Evolutionary conservation across 352 stramenopile species (phyloP), one percentile per base, ranked within the genome.

Genomic region (Phytophthora pini): DNA sequence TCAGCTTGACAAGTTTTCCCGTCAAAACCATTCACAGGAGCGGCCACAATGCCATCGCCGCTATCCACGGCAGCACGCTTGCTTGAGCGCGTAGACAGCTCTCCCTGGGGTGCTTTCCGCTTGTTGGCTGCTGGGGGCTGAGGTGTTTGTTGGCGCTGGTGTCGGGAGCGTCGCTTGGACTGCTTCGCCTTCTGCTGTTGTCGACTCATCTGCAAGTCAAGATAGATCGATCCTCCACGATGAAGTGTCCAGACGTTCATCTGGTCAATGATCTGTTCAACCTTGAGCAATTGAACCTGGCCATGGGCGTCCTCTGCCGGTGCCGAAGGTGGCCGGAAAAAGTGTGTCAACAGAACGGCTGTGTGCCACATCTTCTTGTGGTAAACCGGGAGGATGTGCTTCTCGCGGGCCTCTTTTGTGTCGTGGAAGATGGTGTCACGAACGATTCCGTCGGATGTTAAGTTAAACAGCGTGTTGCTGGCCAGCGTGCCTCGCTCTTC

Each of bases 311-410:
- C 77, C 49, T 96, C 88, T 24, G 88, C 84, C 10, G 84, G 83
- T 0, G 85, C 87, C 49, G 88, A 82, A 11, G 88, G 85, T 43
- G 75, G 78, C 1, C 88, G 80, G 46, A 92, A 94, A 52, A 96
- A 92, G 38, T 94, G 85, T 20, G 86, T 96, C 44, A 96, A 74
- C 8, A 96, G 56, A 26, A 95, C 88, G 1, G 84, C 87, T 8
- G 83, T 95, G 55, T 95, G 87, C 84, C 86, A 93, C 59, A 91
- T 83, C 40, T 94, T 93, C 56, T 94, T 94, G 68, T 93, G 83
- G 49, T 94, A 93, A 43, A 94, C 82, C 2, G 84, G 86, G 5
- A 90, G 61, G 11, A 96, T 90, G 46, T 94, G 84, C 45, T 93
- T 93, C 64, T 96, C 88, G 0, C 84, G 78, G 4, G 88, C 84